Evolutionary conservation across 768 basidiomycete species (phyloP), one percentile per base, ranked within the genome.

Genomic region (Collybiopsis confluens): DNA sequence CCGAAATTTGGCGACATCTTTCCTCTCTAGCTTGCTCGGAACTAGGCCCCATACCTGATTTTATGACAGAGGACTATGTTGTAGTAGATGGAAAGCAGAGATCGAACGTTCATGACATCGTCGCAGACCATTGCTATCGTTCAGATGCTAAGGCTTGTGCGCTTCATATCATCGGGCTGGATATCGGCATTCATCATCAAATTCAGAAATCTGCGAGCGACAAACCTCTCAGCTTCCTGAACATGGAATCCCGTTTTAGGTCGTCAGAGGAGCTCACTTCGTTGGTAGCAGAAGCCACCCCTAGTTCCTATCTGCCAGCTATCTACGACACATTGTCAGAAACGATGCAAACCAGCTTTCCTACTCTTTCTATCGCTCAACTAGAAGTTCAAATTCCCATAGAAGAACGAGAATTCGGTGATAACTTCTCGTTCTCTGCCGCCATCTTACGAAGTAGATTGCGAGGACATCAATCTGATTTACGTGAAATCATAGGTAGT

Each of bases 371-470:
- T 2, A 65, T 93, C 27, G 80, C 84, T 36, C 81, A 86, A 27
- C 70, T 94, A 21, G 82, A 80, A 46, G 73, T 76, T 0, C 81
- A 83, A 30, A 79, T 80, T n/a, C 79, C 85, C 1, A 53, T 79
- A 11, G 73, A 78, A 2, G 82, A 89, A 56, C 84, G 92, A 41
- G 82, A 87, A 37, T 90, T 87, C 57, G 94, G 95, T 0, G 84
- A 90, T 48, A 75, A 79, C 50, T 98, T 92, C 62, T 69, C 82
- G 5, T 96, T 92, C 67, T 85, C 88, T 10, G 69, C 75, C 27
- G 59, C 70, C 2, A 69, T 88, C 6, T 72, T 90, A 24, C 79
- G 80, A 43, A 73, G 73, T n/a, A 79, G 88, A 16, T 70, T 90
- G 43, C 77, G 77, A 28, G 80, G 78, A 0, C 84, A 77, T 61